A percentile compares a stretch with the other conserved stretches of the same genome.
phyloP scores from a whole-genome alignment of 768 basidiomycete species.

The Mycena amicta region DNA sequence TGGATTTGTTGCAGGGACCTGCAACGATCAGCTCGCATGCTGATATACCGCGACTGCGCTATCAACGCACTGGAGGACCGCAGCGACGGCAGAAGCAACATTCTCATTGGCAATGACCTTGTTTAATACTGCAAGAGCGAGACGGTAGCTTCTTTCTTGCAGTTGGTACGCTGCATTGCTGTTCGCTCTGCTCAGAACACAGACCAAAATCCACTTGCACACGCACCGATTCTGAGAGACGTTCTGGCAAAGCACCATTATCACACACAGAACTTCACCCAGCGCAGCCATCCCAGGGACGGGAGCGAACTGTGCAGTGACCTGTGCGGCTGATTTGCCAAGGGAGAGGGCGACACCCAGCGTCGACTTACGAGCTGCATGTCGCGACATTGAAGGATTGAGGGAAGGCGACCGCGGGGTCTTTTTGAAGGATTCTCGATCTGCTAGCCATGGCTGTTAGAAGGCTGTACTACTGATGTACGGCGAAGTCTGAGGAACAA shows the following conservation, averaged over 20 bases:
- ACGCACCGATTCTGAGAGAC: conserved; percentile 50
- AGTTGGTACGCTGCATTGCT: conserved; percentile 49
- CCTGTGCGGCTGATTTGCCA: conserved; percentile 35
- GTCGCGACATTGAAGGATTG: neutral
- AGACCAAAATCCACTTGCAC: too few relatives aligned
- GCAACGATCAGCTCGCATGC: neutral
- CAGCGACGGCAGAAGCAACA: conserved; percentile 34
- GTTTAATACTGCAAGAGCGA: conserved; percentile 43
- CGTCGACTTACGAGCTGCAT: neutral
- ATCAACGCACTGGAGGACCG: conserved; percentile 32
- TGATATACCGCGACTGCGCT: conserved; percentile 25
- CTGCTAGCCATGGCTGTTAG: neutral
- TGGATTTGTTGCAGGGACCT: conserved; percentile 40
- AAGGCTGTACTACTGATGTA: neutral
- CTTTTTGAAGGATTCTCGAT: neutral
- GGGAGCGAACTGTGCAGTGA: conserved; percentile 49
- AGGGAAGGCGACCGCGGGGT: neutral
- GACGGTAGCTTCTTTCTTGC: conserved; percentile 46
- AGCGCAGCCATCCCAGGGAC: conserved; percentile 50
- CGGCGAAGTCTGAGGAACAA: neutral
- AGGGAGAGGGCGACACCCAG: neutral
- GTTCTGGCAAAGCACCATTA: conserved; percentile 50
- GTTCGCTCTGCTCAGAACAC: neutral
- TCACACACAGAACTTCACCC: conserved; percentile 42
- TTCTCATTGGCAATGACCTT: conserved; percentile 30